Evolutionary conservation across 352 stramenopile genomes (phyloP), one percentile per base, ranked within the genome.

Genomic region (Phytopythium chamaehyphon): DNA sequence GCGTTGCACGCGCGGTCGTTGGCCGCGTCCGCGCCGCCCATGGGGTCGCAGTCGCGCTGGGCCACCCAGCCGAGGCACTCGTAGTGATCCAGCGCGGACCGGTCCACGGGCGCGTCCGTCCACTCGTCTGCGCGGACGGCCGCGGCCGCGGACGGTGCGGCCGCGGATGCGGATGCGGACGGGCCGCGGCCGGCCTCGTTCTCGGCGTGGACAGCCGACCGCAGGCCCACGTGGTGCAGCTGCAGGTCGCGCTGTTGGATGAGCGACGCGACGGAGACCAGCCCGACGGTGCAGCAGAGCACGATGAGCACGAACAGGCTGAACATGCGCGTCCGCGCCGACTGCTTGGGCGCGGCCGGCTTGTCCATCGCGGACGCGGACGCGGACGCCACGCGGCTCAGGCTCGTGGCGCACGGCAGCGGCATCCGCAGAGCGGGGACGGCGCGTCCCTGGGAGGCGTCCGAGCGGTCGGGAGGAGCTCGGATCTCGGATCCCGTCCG

Each of bases 1-100:
- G 51, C 57, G 21, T 62, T 56, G 62, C 80, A 90, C 22, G 48
- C 47, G 14, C 58, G 51, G 57, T 84, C 58, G 36, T 77, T 61
- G 28, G 33, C 18, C 2, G 52, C 19, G 39, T 82, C 72, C 3
- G 52, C 33, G 11, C 40, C 47, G 23, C 73, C 76, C 40, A 73
- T 51, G 0, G 78, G 75, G 2, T 47, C 54, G 52, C 78, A 87
- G 40, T 75, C 57, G 4, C 38, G 37, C n/a, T 73, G 79, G 2
- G 59, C 59, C 14, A 59, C 61, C 75, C 75, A 89, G 9, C 69
- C 71, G 1, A 86, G 49, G 39, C 77, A 89, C 59, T 87, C 69
- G 24, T 69, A 83, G 18, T 64, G 55, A 19, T 26, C 47, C 1
- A 78, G 35, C 47, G 69, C 51, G 40, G 62, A 46, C 7, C 40